A percentile compares a stretch with the other conserved stretches of the same genome.
phyloP scores from a whole-genome alignment of 257 asterid species.

The Thymus quinquecostatus region DNA sequence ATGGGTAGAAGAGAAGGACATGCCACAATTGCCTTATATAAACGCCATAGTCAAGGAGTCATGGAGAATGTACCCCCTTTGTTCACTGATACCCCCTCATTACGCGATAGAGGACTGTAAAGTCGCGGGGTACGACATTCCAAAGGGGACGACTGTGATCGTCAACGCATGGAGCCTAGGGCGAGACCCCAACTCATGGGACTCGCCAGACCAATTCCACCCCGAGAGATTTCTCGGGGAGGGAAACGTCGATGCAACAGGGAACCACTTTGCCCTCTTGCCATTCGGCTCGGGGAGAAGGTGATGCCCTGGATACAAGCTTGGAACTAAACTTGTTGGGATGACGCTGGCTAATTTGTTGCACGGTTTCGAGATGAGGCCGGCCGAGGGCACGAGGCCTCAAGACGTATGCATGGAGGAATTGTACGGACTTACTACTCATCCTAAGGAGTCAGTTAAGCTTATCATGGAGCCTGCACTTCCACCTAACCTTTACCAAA shows the following conservation, averaged over 20 bases:
- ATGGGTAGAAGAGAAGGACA: too few relatives aligned
- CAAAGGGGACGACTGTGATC: too few relatives aligned
- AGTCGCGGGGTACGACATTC: too few relatives aligned
- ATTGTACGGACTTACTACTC: constrained; percentile 25
- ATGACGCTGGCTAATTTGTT: constrained; percentile 40
- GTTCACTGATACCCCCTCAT: too few relatives aligned
- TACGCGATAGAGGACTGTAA: too few relatives aligned
- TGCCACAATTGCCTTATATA: too few relatives aligned
- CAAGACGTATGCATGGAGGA: constrained; percentile 38
- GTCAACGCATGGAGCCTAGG: too few relatives aligned
- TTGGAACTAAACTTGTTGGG: constrained; percentile 36
- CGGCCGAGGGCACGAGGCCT: constrained; percentile 29
- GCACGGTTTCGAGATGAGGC: constrained; percentile 39
- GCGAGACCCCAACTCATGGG: too few relatives aligned
- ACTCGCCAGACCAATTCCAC: too few relatives aligned
- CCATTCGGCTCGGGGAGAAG: constrained; percentile 42
- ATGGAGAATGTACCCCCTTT: too few relatives aligned
- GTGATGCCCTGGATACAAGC: constrained; percentile 32
- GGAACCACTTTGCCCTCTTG: constrained; percentile 23
- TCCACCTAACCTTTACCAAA: constrained; percentile 12
- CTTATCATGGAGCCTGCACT: constrained; percentile 24
- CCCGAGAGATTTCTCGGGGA: constrained; percentile 32
- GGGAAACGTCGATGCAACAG: constrained; percentile 17
- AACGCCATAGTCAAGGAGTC: too few relatives aligned
- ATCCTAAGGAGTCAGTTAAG: constrained; percentile 31